Evolutionary conservation across 176 grass and related monocot genomes (phyloP).

Genomic region (Zoysia japonica): DNA sequence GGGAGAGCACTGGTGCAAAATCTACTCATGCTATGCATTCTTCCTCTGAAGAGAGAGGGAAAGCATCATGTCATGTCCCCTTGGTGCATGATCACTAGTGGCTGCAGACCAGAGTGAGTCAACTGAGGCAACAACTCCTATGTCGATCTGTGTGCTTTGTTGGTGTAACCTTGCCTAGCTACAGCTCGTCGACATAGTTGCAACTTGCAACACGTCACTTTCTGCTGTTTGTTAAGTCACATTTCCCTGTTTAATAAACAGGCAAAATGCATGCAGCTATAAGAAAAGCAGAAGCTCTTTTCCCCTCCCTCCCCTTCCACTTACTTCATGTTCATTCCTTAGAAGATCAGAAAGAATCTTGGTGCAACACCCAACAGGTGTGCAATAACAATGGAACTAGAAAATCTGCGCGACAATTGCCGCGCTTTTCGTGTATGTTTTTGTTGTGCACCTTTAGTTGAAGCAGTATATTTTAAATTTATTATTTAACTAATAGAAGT

Average conservation of each 20-base stretch:
- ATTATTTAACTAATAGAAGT: too few relatives aligned
- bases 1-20: constrained; percentile 8
- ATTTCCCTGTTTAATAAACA: constrained; percentile 24
- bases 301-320: not conserved
- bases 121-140: constrained; percentile 7
- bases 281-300: not conserved
- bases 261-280: not conserved
- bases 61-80: not conserved
- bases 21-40: not conserved
- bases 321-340: not conserved
- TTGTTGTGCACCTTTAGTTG: too few relatives aligned
- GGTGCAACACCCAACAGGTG: not conserved
- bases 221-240: not conserved
- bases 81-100: not conserved
- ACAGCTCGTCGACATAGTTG: not conserved
- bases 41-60: not conserved
- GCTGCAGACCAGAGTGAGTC: constrained; percentile 29
- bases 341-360: constrained; percentile 20
- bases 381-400: constrained; percentile 6
- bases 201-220: not conserved
- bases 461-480: too few relatives aligned
- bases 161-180: not conserved
- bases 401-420: too few relatives aligned
- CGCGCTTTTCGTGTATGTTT: too few relatives aligned
- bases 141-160: not conserved